These are phyloP conservation scores for Boletus sp. DNA, from an alignment of 768 basidiomycete genomes.

Conservation along the genomic window DNA sequence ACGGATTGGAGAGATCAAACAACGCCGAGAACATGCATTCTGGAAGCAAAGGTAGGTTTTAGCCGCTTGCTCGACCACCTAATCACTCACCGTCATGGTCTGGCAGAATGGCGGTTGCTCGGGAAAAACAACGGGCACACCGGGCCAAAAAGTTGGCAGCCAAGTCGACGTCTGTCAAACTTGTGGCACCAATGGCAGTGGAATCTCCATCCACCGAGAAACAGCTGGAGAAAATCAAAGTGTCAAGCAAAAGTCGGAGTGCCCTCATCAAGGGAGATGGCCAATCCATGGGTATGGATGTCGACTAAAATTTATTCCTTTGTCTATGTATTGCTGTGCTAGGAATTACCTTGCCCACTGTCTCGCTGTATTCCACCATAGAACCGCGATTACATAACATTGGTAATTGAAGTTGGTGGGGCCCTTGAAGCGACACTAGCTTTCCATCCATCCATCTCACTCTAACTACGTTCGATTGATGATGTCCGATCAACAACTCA, in stretches of 20 bases:
- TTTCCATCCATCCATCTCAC: neutral
- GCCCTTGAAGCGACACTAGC: neutral
- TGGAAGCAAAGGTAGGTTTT: constrained; percentile 82
- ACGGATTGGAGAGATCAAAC: constrained; percentile 88
- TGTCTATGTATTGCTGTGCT: neutral
- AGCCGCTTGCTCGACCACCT: neutral
- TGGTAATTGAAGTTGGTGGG: too few relatives aligned
- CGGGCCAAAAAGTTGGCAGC: constrained; percentile 62
- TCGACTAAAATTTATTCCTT: constrained; percentile 48
- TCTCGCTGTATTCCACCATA: too few relatives aligned
- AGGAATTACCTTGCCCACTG: neutral
- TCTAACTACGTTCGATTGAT: neutral
- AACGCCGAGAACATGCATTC: constrained; percentile 88
- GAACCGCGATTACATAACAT: too few relatives aligned
- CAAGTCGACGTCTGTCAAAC: constrained; percentile 54
- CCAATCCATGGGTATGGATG: constrained; percentile 88
- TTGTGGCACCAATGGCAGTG: constrained; percentile 61
- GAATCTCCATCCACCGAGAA: constrained; percentile 45
- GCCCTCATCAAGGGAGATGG: constrained; percentile 83
- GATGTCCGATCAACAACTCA: constrained; percentile 10
- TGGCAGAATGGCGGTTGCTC: constrained; percentile 78
- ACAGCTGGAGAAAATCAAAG: constrained; percentile 77
- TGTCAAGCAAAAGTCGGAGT: constrained; percentile 57
- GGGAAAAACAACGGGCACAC: constrained; percentile 73
- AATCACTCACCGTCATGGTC: neutral